These are phyloP conservation scores for Cladochytrium replicatum DNA, from an alignment of 192 early-diverging fungal species.

Conservation along the genomic window DNA sequence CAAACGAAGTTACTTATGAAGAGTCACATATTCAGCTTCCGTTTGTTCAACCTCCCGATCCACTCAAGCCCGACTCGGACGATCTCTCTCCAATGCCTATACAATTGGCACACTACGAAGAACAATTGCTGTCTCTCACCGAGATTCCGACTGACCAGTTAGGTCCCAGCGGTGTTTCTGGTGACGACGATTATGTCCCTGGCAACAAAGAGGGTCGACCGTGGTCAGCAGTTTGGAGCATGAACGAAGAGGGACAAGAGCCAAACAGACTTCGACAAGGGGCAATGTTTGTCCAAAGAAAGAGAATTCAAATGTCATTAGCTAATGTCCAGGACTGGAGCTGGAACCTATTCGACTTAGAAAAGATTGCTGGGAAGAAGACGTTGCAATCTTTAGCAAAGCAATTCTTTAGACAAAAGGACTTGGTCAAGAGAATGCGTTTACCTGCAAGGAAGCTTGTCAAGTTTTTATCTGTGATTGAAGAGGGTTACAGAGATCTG, in stretches of 20 bases:
- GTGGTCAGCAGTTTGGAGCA: not conserved
- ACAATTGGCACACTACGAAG: too few relatives aligned
- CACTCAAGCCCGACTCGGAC: too few relatives aligned
- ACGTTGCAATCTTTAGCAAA: conserved; percentile 19
- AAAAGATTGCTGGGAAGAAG: conserved; percentile 7
- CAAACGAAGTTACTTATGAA: too few relatives aligned
- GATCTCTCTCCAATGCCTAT: too few relatives aligned
- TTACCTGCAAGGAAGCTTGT: conserved; percentile 34
- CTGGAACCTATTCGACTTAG: conserved; percentile 38
- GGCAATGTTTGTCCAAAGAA: not conserved
- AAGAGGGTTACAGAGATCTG: conserved; percentile 36
- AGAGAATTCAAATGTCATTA: conserved; percentile 11
- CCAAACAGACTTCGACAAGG: not conserved
- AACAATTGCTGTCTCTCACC: too few relatives aligned
- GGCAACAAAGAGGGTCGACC: conserved; percentile 1
- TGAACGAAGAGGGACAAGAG: not conserved
- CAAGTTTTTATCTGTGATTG: conserved; percentile 30
- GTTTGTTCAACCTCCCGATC: too few relatives aligned
- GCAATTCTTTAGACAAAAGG: conserved; percentile 27
- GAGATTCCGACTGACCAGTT: too few relatives aligned
- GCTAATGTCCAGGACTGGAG: conserved; percentile 22
- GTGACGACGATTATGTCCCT: too few relatives aligned
- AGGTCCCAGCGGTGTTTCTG: too few relatives aligned
- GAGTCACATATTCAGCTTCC: too few relatives aligned
- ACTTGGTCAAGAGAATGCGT: conserved; percentile 28